Base-by-base conservation (phyloP, 768 basidiomycete genomes). In the Termitomyces sp. region DNA sequence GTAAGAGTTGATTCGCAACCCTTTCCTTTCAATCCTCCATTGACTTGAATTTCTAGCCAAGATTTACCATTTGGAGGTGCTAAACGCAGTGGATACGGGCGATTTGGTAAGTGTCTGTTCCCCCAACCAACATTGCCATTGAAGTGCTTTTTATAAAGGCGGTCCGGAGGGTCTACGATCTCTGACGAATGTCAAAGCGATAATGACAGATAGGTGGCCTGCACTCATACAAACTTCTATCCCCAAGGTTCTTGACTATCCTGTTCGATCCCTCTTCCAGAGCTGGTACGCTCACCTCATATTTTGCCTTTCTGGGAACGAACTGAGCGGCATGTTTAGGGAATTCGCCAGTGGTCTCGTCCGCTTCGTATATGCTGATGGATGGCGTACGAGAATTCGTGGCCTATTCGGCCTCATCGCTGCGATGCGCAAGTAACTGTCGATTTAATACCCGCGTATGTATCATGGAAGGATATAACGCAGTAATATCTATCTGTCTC, bases 1-100 rank as follows among this genome's bases (percentile, higher is more conserved):
- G 87, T 88, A 71, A 62, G 86, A 72, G 18, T 33, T 33, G 12
- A 12, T 3, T 30, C 3, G 1, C 3, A 20, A 39, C 20, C 18
- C 8, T 30, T 30, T n/a, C 9, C 45, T n/a, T n/a, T 30, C 18
- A 3, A 9, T 12, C n/a, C 14, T 33, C 20, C 30, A 33, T 33
- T 54, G 20, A 46, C 24, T 32, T 34, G 24, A 27, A 43, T 53
- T 52, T 63, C 39, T 62, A 80, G 80, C 68, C 96, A 99, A 79
- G 91, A 94, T 67, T 78, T 96, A 61, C 96, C 97, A 10, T 99
- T 99, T 61, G 97, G 97, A 30, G 97, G 97, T 39, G 82, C 83
- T 45, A 99, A 98, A 72, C 80, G 80, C 32, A 93, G 91, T 52
- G 96, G 96, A 40, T 95, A 96, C 68, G 96, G 95, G 6, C 85